Percentiles rank a stretch among this genome's conserved stretches.
phyloP scores from a whole-genome alignment of 495 filamentous ascomycete genomes.

The Annulohypoxylon bovei region DNA sequence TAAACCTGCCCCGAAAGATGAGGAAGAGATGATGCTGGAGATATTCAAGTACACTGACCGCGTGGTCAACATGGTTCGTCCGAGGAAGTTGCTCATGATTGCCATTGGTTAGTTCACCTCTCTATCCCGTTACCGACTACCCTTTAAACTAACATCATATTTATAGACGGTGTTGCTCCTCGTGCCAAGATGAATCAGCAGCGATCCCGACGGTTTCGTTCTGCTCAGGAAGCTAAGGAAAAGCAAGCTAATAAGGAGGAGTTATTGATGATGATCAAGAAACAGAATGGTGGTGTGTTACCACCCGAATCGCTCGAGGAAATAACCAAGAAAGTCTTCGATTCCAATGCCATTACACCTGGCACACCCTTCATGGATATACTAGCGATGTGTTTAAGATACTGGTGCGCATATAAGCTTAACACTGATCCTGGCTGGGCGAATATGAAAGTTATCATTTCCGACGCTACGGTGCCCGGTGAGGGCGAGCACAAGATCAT shows the following conservation, averaged over 20 bases:
- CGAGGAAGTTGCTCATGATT: constrained; percentile 95
- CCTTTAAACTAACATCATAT: constrained; percentile 47
- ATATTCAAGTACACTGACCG: constrained; percentile 97
- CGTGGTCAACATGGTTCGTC: constrained; percentile 97
- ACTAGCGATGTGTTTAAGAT: constrained; percentile 87
- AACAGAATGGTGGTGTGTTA: constrained; percentile 70
- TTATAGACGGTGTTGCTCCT: constrained; percentile 87
- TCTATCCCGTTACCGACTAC: not conserved
- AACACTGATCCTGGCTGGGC: constrained; percentile 98
- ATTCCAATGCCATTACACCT: constrained; percentile 97
- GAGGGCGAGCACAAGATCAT: constrained; percentile 99
- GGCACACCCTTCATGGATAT: constrained; percentile 99
- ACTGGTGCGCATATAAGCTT: constrained; percentile 96
- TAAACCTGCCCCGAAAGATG: constrained; percentile 85
- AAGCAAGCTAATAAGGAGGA: constrained; percentile 92
- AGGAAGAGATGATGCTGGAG: constrained; percentile 99
- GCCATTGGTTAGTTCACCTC: constrained; percentile 80
- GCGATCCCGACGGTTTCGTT: constrained; percentile 88
- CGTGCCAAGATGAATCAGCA: constrained; percentile 98
- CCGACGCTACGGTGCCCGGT: constrained; percentile 95
- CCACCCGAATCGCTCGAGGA: constrained; percentile 69
- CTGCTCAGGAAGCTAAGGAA: constrained; percentile 91
- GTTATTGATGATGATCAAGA: constrained; percentile 80
- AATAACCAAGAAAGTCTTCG: constrained; percentile 90
- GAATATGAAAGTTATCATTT: constrained; percentile 97